A percentile compares a stretch with the other conserved stretches of the same genome.
phyloP scores from a whole-genome alignment of 2,329 filamentous ascomycete species.

The Monilinia fructigena region DNA sequence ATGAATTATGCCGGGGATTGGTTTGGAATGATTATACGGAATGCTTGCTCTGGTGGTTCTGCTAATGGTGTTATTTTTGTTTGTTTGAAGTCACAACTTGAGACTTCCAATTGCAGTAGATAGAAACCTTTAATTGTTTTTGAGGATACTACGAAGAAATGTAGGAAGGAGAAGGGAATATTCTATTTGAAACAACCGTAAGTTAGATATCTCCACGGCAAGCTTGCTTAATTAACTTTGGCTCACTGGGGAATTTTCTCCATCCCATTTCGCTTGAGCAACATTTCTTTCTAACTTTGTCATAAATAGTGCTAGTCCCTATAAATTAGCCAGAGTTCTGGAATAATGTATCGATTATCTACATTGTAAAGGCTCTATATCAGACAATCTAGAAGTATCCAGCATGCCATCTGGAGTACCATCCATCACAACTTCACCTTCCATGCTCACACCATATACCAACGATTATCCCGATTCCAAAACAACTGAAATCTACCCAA shows the following conservation, averaged over 20 bases:
- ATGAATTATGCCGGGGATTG: slow-evolving; percentile 27
- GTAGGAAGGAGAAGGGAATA: slow-evolving; percentile 20
- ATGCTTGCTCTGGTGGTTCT: slow-evolving; percentile 18
- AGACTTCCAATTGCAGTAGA: neutral
- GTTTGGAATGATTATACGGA: slow-evolving; percentile 28
- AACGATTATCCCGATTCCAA: neutral
- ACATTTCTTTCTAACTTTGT: neutral
- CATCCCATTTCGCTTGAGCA: neutral
- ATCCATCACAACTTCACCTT: neutral
- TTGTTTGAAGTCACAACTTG: slow-evolving; percentile 27
- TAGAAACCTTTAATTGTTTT: slow-evolving; percentile 30
- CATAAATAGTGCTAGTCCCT: slow-evolving; percentile 28
- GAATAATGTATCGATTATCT: slow-evolving; percentile 27
- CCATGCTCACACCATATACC: neutral
- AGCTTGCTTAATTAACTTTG: too few relatives aligned
- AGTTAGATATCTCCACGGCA: slow-evolving; percentile 6
- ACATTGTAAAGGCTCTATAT: neutral
- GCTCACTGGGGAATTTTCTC: neutral
- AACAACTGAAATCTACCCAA: neutral
- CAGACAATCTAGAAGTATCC: neutral
- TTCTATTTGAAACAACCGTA: slow-evolving; percentile 30
- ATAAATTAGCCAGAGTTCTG: slow-evolving; percentile 29
- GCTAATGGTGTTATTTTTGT: slow-evolving; percentile 25
- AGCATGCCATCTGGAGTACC: neutral
- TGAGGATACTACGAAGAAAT: slow-evolving; percentile 25